phyloP scores from a whole-genome alignment of 2,329 filamentous ascomycete genomes.

The Diplodia mutila region DNA sequence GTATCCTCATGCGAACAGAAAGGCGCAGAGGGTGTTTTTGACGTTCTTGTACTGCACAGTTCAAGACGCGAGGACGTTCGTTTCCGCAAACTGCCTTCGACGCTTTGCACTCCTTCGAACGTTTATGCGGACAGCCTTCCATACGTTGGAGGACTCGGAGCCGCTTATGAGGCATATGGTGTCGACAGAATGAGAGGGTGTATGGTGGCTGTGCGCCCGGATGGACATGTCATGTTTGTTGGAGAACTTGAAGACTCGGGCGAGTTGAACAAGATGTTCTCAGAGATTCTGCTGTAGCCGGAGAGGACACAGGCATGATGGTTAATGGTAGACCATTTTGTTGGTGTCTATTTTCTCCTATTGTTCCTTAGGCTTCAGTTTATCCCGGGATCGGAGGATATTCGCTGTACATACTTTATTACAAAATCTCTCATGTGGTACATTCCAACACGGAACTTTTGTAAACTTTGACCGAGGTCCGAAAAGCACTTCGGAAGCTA shows the following conservation, averaged over 20 bases:
- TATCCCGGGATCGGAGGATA: too few relatives aligned
- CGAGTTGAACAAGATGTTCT: conserved; percentile 35
- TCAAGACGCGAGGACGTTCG: conserved; percentile 51
- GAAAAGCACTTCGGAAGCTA: too few relatives aligned
- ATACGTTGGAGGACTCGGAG: conserved; percentile 48
- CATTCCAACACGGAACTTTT: too few relatives aligned
- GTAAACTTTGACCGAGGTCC: too few relatives aligned
- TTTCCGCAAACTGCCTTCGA: conserved; percentile 37
- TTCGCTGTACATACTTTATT: too few relatives aligned
- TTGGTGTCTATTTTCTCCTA: too few relatives aligned
- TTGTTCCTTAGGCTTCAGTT: too few relatives aligned
- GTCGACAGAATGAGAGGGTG: conserved; percentile 60
- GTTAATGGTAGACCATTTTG: too few relatives aligned
- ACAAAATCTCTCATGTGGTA: too few relatives aligned
- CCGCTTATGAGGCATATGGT: conserved; percentile 61
- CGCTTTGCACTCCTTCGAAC: conserved; percentile 47
- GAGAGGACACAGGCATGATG: too few relatives aligned
- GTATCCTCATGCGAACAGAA: conserved; percentile 43
- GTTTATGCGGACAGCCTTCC: conserved; percentile 52
- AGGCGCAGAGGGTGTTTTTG: conserved; percentile 43
- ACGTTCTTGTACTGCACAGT: conserved; percentile 64
- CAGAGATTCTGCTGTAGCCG: conserved; percentile 10
- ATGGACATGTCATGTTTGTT: conserved; percentile 64
- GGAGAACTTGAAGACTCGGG: conserved; percentile 41
- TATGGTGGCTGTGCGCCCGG: conserved; percentile 64